Evolutionary conservation across 164 flowering plant genomes (phyloP).

Genomic region (Liquidambar formosana): DNA sequence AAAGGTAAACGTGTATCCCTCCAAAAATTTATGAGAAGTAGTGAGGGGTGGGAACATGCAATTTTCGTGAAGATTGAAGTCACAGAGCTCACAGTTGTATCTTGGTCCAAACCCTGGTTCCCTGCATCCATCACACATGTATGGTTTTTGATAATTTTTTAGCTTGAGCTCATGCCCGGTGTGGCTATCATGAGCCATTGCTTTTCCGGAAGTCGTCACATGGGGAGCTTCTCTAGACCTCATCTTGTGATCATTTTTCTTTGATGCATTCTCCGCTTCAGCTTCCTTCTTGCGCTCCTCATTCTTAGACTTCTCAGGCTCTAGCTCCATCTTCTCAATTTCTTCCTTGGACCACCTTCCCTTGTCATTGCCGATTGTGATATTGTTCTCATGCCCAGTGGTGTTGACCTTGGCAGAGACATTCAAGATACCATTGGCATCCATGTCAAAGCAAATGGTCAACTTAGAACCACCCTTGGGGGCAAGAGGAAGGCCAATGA

Average conservation of each 20-base stretch:
- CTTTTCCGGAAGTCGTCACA: too few species aligned
- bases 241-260: slow-evolving; percentile 37
- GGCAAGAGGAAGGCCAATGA: too few species aligned
- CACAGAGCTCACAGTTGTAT: slow-evolving; percentile 9
- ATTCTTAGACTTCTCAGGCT: slow-evolving; percentile 48
- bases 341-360: slow-evolving; percentile 44
- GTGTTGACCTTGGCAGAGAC: slow-evolving; percentile 50
- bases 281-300: slow-evolving; percentile 46
- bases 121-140: slow-evolving; percentile 13
- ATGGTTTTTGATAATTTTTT: too few species aligned
- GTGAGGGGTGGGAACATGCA: background rate
- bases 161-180: too few species aligned
- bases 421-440: slow-evolving; percentile 45
- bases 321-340: slow-evolving; percentile 45
- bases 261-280: slow-evolving; percentile 38
- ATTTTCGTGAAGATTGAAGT: slow-evolving; percentile 4
- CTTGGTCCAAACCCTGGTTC: slow-evolving; percentile 12
- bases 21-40: slow-evolving; percentile 18
- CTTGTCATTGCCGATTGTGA: slow-evolving; percentile 48
- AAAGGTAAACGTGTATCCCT: slow-evolving; percentile 8
- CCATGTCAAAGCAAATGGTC: slow-evolving; percentile 43
- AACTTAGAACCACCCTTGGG: slow-evolving; percentile 38
- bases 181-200: too few species aligned
- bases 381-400: slow-evolving; percentile 44
- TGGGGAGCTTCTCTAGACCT: too few species aligned